Percentiles rank a stretch among this genome's conserved stretches.
Evolutionary conservation across 306 rosid species (phyloP).

Genomic region (Medicago arabica): DNA sequence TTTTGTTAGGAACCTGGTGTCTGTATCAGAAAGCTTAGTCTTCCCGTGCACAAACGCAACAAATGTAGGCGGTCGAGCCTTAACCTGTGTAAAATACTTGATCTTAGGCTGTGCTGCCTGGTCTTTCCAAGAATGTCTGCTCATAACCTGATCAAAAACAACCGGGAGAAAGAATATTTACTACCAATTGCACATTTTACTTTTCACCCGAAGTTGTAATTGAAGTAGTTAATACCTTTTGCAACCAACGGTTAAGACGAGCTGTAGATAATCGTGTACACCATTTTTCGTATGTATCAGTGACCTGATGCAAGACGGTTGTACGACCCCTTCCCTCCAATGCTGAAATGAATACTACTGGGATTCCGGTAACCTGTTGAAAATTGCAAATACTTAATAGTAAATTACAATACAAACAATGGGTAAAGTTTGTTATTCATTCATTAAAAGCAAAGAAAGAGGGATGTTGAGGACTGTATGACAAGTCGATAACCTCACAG

Average conservation of each 20-base stretch:
- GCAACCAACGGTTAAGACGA: conserved; percentile 93
- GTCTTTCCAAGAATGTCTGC: conserved; percentile 99
- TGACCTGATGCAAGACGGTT: conserved; percentile 68
- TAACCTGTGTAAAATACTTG: conserved; percentile 95
- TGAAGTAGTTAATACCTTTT: conserved; percentile 62
- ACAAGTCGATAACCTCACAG: conserved; percentile 22
- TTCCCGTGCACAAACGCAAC: conserved; percentile 89
- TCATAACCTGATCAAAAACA: conserved; percentile 72
- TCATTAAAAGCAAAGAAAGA: conserved; percentile 29
- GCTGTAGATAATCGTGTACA: conserved; percentile 84
- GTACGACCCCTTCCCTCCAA: conserved; percentile 85
- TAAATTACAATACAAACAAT: conserved; percentile 22
- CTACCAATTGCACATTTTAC: conserved; percentile 23
- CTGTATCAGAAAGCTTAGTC: conserved; percentile 70
- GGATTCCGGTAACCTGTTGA: conserved; percentile 85
- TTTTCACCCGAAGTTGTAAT: conserved; percentile 14
- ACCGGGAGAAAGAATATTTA: conserved; percentile 18
- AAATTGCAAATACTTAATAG: conserved; percentile 39
- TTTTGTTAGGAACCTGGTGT: conserved; percentile 75
- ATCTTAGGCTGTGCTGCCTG: conserved; percentile 89
- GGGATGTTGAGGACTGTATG: conserved; percentile 8
- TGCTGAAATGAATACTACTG: conserved; percentile 87
- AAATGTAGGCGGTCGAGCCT: conserved; percentile 94
- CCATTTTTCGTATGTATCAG: conserved; percentile 88
- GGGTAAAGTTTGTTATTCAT: conserved; percentile 15